Evolutionary conservation across 306 rosid species (phyloP).

Genomic region (Calophaca sinica): DNA sequence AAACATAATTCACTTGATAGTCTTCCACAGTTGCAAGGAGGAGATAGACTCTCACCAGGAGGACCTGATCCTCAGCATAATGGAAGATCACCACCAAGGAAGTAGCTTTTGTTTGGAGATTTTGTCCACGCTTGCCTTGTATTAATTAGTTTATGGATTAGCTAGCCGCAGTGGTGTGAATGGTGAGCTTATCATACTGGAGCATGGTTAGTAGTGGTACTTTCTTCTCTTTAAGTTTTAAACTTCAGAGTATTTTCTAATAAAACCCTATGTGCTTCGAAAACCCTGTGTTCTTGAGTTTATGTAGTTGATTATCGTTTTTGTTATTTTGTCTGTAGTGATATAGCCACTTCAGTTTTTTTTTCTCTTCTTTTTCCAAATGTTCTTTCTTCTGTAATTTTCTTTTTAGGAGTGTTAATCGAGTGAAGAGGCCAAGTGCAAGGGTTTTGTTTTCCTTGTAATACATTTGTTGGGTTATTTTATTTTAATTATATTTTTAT

Average conservation of each 20-base stretch:
- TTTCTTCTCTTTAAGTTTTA: too few relatives aligned
- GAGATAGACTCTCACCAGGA: slow-evolving; percentile 58
- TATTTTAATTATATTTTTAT: too few relatives aligned
- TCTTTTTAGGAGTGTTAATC: not conserved
- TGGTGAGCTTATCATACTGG: too few relatives aligned
- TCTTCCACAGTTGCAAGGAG: not conserved
- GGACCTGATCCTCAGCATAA: slow-evolving; percentile 68
- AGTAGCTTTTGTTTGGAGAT: not conserved
- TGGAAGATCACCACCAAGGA: slow-evolving; percentile 24
- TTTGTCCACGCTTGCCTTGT: not conserved
- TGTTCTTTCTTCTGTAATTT: slow-evolving; percentile 3
- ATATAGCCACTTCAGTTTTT: not conserved
- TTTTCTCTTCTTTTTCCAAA: not conserved
- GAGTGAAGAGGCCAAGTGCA: slow-evolving; percentile 27
- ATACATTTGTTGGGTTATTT: not conserved
- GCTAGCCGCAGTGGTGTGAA: too few relatives aligned
- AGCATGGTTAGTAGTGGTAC: too few relatives aligned
- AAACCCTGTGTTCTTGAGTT: not conserved
- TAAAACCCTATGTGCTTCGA: not conserved
- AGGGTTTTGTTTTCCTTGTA: slow-evolving; percentile 22
- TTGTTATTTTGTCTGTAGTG: slow-evolving; percentile 1
- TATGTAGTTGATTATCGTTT: not conserved
- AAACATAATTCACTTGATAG: not conserved
- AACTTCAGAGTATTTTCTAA: not conserved
- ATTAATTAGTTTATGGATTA: not conserved